Percentiles rank a stretch among this genome's conserved stretches.
phyloP scores from a whole-genome alignment of 2,329 filamentous ascomycete genomes.

The Chaetothyriales sp. region DNA sequence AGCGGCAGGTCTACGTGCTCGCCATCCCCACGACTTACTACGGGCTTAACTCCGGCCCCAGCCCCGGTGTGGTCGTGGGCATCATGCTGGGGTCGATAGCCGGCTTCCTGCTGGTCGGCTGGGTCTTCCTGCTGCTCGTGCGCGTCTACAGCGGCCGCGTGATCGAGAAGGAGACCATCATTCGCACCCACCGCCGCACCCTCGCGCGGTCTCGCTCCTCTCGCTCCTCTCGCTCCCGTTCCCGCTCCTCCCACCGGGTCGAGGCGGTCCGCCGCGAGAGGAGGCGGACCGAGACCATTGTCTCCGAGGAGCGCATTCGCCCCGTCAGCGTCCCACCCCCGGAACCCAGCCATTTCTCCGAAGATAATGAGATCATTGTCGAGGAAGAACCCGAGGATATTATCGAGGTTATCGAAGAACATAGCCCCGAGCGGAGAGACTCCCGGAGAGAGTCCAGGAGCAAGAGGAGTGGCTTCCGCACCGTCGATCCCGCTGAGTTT shows the following conservation, averaged over 20 bases:
- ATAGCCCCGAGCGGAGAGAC: constrained; percentile 11
- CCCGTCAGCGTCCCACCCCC: background rate
- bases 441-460: constrained; percentile 4
- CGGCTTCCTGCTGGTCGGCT: constrained; percentile 39
- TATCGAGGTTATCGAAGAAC: constrained; percentile 19
- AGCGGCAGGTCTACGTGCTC: constrained; percentile 19
- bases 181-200: constrained; percentile 5
- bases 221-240: constrained; percentile 3
- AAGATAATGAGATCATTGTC: constrained; percentile 6
- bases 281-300: constrained; percentile 9
- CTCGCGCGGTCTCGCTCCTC: constrained; percentile 3
- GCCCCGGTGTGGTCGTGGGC: constrained; percentile 31
- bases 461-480: constrained; percentile 14
- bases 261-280: constrained; percentile 5
- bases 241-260: constrained; percentile 2
- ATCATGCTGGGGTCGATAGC: constrained; percentile 34
- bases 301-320: constrained; percentile 10
- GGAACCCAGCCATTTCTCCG: background rate
- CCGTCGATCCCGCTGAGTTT: constrained; percentile 18
- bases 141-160: constrained; percentile 2
- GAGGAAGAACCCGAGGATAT: constrained; percentile 15
- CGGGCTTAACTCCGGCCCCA: constrained; percentile 36
- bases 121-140: constrained; percentile 24
- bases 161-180: constrained; percentile 10
- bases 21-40: constrained; percentile 49